Conservation (phyloP, 2,329 filamentous ascomycete species). For the Colletotrichum sp. region DNA sequence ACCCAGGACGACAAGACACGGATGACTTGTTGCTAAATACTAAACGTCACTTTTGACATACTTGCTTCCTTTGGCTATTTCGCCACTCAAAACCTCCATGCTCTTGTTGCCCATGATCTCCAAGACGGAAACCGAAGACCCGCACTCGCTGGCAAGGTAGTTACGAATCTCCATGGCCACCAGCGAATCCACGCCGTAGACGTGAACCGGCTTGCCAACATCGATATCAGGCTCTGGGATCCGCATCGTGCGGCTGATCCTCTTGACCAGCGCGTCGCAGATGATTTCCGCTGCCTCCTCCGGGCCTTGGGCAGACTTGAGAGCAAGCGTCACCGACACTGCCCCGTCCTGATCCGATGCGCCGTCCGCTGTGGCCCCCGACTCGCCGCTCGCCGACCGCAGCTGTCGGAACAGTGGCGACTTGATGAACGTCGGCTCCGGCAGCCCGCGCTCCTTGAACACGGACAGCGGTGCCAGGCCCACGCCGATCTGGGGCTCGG, state of each 20-base stretch:
- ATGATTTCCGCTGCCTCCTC: not conserved
- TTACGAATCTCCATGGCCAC: not conserved
- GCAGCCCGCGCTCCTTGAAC: not conserved
- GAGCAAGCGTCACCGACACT: not conserved
- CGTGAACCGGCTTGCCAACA: not conserved
- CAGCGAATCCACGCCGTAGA: slow-evolving; percentile 1
- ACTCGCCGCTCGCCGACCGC: not conserved
- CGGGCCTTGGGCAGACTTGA: not conserved
- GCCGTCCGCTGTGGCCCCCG: not conserved
- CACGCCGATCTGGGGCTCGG: not conserved
- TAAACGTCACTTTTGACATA: not conserved
- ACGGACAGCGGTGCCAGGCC: not conserved
- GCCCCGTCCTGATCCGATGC: not conserved
- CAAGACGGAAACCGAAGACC: not conserved
- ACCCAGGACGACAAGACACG: not conserved
- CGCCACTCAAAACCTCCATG: not conserved
- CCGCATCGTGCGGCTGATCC: not conserved
- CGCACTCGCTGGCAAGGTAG: not conserved
- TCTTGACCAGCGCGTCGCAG: not conserved
- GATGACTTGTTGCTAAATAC: not conserved
- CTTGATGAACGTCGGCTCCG: slow-evolving; percentile 1
- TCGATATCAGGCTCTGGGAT: not conserved
- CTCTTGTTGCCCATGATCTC: not conserved
- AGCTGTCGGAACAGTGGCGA: not conserved
- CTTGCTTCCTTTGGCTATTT: not conserved